Evolutionary conservation across 2,329 filamentous ascomycete genomes (phyloP).

Genomic region (Verticillium longisporum): DNA sequence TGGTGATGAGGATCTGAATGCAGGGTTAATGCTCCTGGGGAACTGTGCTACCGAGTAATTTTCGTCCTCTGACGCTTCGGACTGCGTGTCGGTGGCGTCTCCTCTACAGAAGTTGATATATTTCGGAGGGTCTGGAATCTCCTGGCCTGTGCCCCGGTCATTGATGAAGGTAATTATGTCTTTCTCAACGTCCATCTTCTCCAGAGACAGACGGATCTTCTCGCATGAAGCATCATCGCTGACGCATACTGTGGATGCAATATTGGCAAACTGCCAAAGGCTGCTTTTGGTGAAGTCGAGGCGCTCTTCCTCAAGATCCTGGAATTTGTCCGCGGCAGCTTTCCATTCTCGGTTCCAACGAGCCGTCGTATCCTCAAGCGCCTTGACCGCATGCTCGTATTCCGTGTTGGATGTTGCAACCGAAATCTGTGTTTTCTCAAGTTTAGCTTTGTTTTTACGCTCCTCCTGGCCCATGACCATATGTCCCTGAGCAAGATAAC

Average conservation of each 20-base stretch:
- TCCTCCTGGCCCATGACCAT: constrained; percentile 99
- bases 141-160: constrained; percentile 85
- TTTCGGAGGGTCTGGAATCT: constrained; percentile 93
- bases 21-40: constrained; percentile 88
- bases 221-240: constrained; percentile 96
- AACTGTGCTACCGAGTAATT: constrained; percentile 95
- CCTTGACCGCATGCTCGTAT: constrained; percentile 88
- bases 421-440: constrained; percentile 97
- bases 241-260: constrained; percentile 93
- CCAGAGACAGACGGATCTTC: constrained; percentile 86
- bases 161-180: constrained; percentile 87
- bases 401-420: constrained; percentile 85
- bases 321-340: constrained; percentile 95
- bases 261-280: constrained; percentile 95
- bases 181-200: constrained; percentile 94
- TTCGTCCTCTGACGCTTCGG: constrained; percentile 79
- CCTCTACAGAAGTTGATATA: constrained; percentile 99
- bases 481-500: constrained; percentile 94
- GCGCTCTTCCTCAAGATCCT: constrained; percentile 95
- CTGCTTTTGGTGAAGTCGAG: constrained; percentile 97
- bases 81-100: constrained; percentile 72
- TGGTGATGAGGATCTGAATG: constrained; percentile 91
- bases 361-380: constrained; percentile 87
- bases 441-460: constrained; percentile 95
- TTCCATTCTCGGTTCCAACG: constrained; percentile 99